phyloP scores from a whole-genome alignment of 768 basidiomycete genomes.

The Pulveroboletus sp. region DNA sequence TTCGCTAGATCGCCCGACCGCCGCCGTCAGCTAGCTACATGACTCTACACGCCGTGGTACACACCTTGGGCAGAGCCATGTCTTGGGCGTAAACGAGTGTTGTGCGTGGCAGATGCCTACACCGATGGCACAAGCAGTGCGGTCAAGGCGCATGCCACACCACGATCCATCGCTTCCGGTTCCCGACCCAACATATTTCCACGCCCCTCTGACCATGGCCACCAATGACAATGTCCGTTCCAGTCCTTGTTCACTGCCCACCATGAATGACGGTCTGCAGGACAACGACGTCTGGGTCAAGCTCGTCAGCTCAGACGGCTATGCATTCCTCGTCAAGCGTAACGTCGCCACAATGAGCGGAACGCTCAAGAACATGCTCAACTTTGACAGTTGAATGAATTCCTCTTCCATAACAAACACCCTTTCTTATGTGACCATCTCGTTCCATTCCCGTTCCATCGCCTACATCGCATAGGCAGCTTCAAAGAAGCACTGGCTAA shows the following conservation, averaged over 20 bases:
- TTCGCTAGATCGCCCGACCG: slow-evolving; percentile 36
- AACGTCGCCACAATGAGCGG: slow-evolving; percentile 77
- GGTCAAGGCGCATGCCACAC: neutral
- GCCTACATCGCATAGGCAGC: slow-evolving; percentile 45
- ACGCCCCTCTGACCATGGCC: no score
- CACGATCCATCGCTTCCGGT: slow-evolving; percentile 8
- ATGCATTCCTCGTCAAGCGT: slow-evolving; percentile 73
- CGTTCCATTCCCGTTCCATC: slow-evolving; percentile 4
- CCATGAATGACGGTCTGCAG: slow-evolving; percentile 9
- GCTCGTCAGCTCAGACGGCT: slow-evolving; percentile 75
- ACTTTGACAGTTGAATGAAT: slow-evolving; percentile 55
- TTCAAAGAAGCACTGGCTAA: slow-evolving; percentile 75
- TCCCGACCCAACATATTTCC: slow-evolving; percentile 19
- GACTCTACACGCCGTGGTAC: neutral
- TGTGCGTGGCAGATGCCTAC: slow-evolving; percentile 13
- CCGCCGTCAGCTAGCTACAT: slow-evolving; percentile 1
- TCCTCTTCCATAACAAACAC: slow-evolving; percentile 5
- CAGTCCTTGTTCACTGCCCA: slow-evolving; percentile 1
- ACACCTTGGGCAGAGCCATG: slow-evolving; percentile 38
- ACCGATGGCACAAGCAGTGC: slow-evolving; percentile 13
- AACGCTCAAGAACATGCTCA: slow-evolving; percentile 79
- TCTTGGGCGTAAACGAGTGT: slow-evolving; percentile 14
- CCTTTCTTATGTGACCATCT: slow-evolving; percentile 12
- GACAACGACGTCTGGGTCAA: slow-evolving; percentile 64
- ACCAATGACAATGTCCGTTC: slow-evolving; percentile 15